Base-by-base conservation (phyloP, 495 filamentous ascomycete genomes). In the Amphirosellinia nigrospora region DNA sequence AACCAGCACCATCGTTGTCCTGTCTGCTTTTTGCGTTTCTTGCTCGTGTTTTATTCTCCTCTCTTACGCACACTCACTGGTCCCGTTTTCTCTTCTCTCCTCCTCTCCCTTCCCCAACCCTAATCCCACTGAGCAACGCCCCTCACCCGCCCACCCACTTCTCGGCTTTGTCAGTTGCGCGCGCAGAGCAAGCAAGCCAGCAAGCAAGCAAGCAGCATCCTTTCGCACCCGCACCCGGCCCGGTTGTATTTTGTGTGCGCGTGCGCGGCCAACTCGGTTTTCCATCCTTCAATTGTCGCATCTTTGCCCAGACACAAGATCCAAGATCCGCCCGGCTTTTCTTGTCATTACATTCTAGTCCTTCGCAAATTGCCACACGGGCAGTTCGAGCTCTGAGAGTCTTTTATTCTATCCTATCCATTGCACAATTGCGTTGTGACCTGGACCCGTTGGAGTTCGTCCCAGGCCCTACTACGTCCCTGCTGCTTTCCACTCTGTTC, bases 1-100 rank as follows among this genome's bases (percentile, higher is more conserved):
- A 76, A 76, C 76, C 74, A 76, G 76, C 76, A 78, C 76, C 75
- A 78, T 78, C 76, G 72, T 78, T 78, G 76, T 78, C 93, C 86
- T 36, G 87, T 88, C 91, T 95, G 80, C 94, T 84, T 85, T 79
- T 76, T 79, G 77, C 69, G 72, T 80, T 80, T 80, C 78, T 80
- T 78, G 77, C 75, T 76, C 72, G 72, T 77, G 74, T 72, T 81
- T 79, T 79, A 79, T 81, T 82, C 79, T 83, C 78, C 77, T 78
- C 68, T 60, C 50, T 48, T 70, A 75, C 73, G 72, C 75, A 52
- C 66, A 79, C 72, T 78, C 77, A 62, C 76, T 75, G 71, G 73
- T 71, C 75, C 74, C 66, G 76, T 78, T 75, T 80, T 81, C 76
- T 79, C 72, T 70, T 82, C 80, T 81, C 82, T 84, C 81, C 77